Conservation (phyloP, 2,329 filamentous ascomycete genomes). For the Cladosporium sp. region DNA sequence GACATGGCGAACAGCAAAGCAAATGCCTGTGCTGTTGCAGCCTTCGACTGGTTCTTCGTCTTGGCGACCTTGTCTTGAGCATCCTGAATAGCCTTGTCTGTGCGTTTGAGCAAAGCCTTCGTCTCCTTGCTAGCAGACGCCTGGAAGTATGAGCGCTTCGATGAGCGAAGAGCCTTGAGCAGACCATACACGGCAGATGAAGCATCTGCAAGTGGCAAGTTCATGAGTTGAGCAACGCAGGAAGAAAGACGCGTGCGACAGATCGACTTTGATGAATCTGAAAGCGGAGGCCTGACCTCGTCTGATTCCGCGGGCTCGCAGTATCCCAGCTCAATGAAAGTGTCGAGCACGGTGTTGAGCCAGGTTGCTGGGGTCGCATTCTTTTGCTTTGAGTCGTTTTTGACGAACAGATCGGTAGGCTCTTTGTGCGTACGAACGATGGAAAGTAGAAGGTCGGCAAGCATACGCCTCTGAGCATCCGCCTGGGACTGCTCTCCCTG, state of each 20-base stretch:
- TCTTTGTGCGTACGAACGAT: constrained; percentile 45
- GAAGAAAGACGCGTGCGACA: constrained; percentile 58
- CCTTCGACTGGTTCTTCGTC: constrained; percentile 13
- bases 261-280: constrained; percentile 49
- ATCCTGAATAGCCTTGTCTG: constrained; percentile 26
- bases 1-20: constrained; percentile 81
- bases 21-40: constrained; percentile 57
- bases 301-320: constrained; percentile 33
- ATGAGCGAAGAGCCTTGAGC: constrained; percentile 13
- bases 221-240: constrained; percentile 53
- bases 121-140: constrained; percentile 22
- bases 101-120: constrained; percentile 23
- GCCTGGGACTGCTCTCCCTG: constrained; percentile 47
- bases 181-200: constrained; percentile 24
- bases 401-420: constrained; percentile 26
- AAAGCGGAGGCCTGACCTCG: constrained; percentile 39
- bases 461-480: constrained; percentile 48
- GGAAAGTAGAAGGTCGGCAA: constrained; percentile 55
- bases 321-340: constrained; percentile 40
- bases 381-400: constrained; percentile 25
- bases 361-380: constrained; percentile 28
- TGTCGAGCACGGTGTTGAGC: constrained; percentile 27
- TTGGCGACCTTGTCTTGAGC: constrained; percentile 23
- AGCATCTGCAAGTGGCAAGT: constrained; percentile 29
- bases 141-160: constrained; percentile 14